phyloP scores from a whole-genome alignment of 2,329 filamentous ascomycete genomes.

The Monosporascus ibericus region DNA sequence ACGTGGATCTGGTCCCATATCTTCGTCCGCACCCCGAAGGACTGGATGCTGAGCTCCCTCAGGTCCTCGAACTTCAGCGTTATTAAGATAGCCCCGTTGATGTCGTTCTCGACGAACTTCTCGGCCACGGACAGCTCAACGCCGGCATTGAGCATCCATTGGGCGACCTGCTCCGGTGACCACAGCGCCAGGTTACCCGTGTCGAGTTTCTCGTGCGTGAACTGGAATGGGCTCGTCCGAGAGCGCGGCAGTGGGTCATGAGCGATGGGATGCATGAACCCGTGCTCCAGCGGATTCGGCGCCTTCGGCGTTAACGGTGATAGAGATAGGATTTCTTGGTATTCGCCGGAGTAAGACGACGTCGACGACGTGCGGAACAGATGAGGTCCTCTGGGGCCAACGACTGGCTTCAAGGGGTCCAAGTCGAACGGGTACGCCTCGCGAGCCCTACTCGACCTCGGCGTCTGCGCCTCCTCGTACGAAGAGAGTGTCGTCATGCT shows the following conservation, averaged over 20 bases:
- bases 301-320: slow-evolving; percentile 69
- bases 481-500: slow-evolving; percentile 85
- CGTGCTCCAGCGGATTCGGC: slow-evolving; percentile 31
- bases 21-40: slow-evolving; percentile 73
- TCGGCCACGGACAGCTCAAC: slow-evolving; percentile 73
- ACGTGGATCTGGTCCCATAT: slow-evolving; percentile 75
- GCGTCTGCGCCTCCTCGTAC: slow-evolving; percentile 77
- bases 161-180: slow-evolving; percentile 71
- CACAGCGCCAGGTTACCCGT: slow-evolving; percentile 56
- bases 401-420: slow-evolving; percentile 57
- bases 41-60: slow-evolving; percentile 72
- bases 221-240: slow-evolving; percentile 42
- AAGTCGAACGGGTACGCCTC: slow-evolving; percentile 56
- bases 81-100: slow-evolving; percentile 78
- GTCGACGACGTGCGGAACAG: slow-evolving; percentile 68
- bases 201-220: slow-evolving; percentile 52
- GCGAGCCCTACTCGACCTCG: slow-evolving; percentile 57
- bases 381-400: slow-evolving; percentile 80
- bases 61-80: slow-evolving; percentile 89
- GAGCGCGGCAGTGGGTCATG: slow-evolving; percentile 32
- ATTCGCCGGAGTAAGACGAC: slow-evolving; percentile 45
- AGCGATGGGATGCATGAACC: slow-evolving; percentile 29
- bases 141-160: slow-evolving; percentile 80
- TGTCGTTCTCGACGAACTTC: slow-evolving; percentile 87
- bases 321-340: slow-evolving; percentile 55